Base-by-base conservation (phyloP, 2,329 filamentous ascomycete species). In the Fusarium cyanostomum region DNA sequence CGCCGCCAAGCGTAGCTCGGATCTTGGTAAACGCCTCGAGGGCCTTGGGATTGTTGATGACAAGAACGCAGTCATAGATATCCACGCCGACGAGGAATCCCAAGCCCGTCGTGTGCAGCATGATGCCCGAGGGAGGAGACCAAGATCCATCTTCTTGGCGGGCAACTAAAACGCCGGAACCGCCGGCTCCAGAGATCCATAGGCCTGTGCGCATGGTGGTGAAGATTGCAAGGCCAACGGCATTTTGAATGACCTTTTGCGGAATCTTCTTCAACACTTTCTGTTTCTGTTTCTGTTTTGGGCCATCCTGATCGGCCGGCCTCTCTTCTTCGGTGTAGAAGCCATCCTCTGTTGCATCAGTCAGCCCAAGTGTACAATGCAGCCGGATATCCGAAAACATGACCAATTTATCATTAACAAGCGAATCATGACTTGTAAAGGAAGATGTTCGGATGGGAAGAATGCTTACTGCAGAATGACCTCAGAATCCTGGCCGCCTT, bases 1-100 rank as follows among this genome's bases (percentile, higher is more conserved):
- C 92, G 18, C 89, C 89, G 7, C 92, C 92, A 0, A 96, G 76
- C 1, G 90, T 94, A 55, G 90, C 87, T 30, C 92, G 84, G 6
- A 92, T 81, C 59, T 86, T 86, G 43, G 89, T 90, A 74, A 95
- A 95, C 0, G 90, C 89, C 24, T 90, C 86, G 39, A 96, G 79
- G 0, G 92, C 92, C 65, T 90, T 85, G 24, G 85, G 82, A 1
- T 86, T 90, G 77, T 95, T 95, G 73, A 96, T 92, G 9, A 96
- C 89, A 9, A 93, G 85, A 5, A 96, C 91, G 65, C 91, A 94
- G 74, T 96, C 92, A 77, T 95, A 95, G 26, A 95, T 92, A 74
- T 96, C 92, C 2, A 94, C 85, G 8, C 92, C 92, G 0, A 90
- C 85, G 42, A 95, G 82, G 69, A 95, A 92, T 0, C 92, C 92